A percentile compares a stretch with the other conserved stretches of the same genome.
These are phyloP conservation scores for Curvularia spicifera DNA, from an alignment of 2,329 filamentous ascomycete species.

Conservation along the genomic window DNA sequence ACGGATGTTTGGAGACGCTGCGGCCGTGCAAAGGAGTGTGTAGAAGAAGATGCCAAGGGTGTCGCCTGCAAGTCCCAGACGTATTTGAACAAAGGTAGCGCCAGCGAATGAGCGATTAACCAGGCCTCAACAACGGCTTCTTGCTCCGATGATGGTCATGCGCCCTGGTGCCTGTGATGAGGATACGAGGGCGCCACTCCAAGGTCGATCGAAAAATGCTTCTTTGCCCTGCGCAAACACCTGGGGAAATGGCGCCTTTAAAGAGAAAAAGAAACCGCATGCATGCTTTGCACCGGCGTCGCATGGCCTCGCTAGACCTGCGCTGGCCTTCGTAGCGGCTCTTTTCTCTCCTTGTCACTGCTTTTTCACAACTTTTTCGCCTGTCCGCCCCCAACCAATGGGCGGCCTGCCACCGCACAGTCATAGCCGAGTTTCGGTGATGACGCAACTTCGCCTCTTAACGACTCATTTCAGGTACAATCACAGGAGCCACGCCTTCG, in stretches of 20 bases:
- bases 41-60: neutral
- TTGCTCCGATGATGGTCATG: conserved; percentile 15
- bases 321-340: conserved; percentile 13
- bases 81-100: neutral
- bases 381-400: conserved; percentile 23
- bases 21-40: neutral
- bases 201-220: conserved; percentile 6
- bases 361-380: conserved; percentile 21
- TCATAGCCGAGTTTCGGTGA: conserved; percentile 16
- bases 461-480: conserved; percentile 10
- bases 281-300: conserved; percentile 2
- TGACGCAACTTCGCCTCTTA: conserved; percentile 14
- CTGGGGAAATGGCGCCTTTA: conserved; percentile 13
- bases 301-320: conserved; percentile 6
- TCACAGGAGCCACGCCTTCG: neutral
- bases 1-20: neutral
- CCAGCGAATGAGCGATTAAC: conserved; percentile 1
- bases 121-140: conserved; percentile 10
- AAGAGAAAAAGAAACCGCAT: conserved; percentile 5
- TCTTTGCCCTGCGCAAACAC: conserved; percentile 6
- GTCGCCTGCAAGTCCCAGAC: neutral
- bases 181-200: conserved; percentile 4
- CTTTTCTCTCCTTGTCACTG: conserved; percentile 14
- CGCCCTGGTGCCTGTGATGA: conserved; percentile 6
- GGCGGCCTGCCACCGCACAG: conserved; percentile 17